These are phyloP conservation scores for Mimosa pudica DNA, from an alignment of 306 rosid species.

Conservation along the genomic window DNA sequence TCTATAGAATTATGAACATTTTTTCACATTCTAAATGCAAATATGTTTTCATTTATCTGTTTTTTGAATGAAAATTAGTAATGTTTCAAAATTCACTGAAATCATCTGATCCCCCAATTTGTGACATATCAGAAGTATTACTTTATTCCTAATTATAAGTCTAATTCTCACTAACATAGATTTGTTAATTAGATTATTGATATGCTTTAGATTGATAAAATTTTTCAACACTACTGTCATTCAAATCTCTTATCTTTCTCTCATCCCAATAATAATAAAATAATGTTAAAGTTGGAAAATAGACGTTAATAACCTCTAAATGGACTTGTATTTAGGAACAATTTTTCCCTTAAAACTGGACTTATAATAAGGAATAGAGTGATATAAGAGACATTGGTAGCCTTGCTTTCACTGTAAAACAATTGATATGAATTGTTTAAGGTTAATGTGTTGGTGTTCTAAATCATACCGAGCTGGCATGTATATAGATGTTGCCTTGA, in stretches of 20 bases:
- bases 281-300: too few species aligned
- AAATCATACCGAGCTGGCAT: background rate
- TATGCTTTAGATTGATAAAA: too few species aligned
- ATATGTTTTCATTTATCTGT: constrained; percentile 13
- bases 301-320: too few species aligned
- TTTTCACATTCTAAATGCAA: background rate
- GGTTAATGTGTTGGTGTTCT: constrained; percentile 27
- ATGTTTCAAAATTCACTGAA: constrained; percentile 11
- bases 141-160: too few species aligned
- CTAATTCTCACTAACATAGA: too few species aligned
- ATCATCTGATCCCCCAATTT: constrained; percentile 15
- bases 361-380: too few species aligned
- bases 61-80: background rate
- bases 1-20: constrained; percentile 10
- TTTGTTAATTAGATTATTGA: too few species aligned
- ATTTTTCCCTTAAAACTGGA: too few species aligned
- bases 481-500: background rate
- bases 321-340: too few species aligned
- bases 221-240: too few species aligned
- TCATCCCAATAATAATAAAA: too few species aligned
- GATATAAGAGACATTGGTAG: constrained; percentile 7
- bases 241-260: too few species aligned
- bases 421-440: constrained; percentile 12
- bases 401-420: constrained; percentile 10
- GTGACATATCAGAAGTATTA: background rate